Conservation (phyloP, 2,329 filamentous ascomycete genomes). For the Lachnellula hyalina region DNA sequence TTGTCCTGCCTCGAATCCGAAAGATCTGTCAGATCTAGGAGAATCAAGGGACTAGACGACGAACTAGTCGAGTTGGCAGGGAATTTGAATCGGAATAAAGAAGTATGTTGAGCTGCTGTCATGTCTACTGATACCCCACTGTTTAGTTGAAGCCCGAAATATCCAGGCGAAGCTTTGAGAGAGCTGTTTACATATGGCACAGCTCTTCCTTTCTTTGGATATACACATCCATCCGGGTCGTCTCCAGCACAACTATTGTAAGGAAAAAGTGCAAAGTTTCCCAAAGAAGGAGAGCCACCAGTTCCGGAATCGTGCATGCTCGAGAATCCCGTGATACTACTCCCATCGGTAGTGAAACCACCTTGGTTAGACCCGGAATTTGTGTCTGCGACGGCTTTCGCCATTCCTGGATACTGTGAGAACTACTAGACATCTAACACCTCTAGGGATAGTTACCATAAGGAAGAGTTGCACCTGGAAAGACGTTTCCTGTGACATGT, state of each 20-base stretch:
- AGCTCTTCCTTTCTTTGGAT: constrained; percentile 43
- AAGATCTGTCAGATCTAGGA: constrained; percentile 62
- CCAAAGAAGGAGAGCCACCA: constrained; percentile 40
- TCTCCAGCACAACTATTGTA: constrained; percentile 37
- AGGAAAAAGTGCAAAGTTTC: constrained; percentile 43
- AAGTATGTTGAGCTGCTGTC: constrained; percentile 58
- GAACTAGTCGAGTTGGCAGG: constrained; percentile 35
- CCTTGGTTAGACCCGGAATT: constrained; percentile 39
- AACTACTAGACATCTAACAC: not conserved
- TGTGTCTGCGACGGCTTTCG: constrained; percentile 51
- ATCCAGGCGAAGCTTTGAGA: constrained; percentile 55
- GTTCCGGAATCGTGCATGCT: constrained; percentile 41
- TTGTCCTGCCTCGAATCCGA: constrained; percentile 51
- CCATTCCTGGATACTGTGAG: constrained; percentile 39
- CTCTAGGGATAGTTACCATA: constrained; percentile 29
- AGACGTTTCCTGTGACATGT: constrained; percentile 39
- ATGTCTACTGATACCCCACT: constrained; percentile 58
- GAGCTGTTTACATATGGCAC: constrained; percentile 39
- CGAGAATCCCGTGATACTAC: constrained; percentile 47
- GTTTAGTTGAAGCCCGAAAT: constrained; percentile 55
- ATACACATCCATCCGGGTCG: constrained; percentile 52
- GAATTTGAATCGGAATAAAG: constrained; percentile 62
- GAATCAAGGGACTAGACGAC: constrained; percentile 46
- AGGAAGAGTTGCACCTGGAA: constrained; percentile 48
- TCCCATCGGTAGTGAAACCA: constrained; percentile 43